Percentiles rank a stretch among this genome's conserved stretches.
These are phyloP conservation scores for Fusarium setosum DNA, from an alignment of 2,329 filamentous ascomycete species.

Conservation along the genomic window DNA sequence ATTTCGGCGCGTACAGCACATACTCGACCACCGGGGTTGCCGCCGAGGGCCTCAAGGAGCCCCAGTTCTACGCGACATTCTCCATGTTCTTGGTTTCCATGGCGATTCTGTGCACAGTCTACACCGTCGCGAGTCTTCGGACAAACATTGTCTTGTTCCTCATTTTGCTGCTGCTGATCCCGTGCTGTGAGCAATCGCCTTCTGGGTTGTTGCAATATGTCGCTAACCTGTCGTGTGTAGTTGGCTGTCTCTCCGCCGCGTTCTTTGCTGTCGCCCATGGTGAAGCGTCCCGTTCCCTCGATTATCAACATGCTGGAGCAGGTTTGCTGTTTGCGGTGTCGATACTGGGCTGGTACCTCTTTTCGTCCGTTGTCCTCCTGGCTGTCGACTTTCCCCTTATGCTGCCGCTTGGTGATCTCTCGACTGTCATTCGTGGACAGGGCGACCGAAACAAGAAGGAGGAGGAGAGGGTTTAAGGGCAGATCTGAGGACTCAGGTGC, in stretches of 20 bases:
- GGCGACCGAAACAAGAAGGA: conserved; percentile 2
- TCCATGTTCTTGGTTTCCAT: conserved; percentile 72
- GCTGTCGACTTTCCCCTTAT: conserved; percentile 62
- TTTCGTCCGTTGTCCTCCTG: conserved; percentile 59
- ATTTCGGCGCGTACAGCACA: conserved; percentile 56
- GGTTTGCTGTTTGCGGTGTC: conserved; percentile 39
- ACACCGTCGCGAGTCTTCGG: conserved; percentile 71
- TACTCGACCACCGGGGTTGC: conserved; percentile 47
- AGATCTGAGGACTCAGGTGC: too few species aligned
- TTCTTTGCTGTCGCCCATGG: conserved; percentile 44
- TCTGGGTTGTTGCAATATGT: not conserved
- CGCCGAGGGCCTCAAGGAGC: conserved; percentile 52
- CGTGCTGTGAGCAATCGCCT: conserved; percentile 42
- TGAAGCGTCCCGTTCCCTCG: conserved; percentile 18
- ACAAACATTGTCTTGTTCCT: conserved; percentile 73
- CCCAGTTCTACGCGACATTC: conserved; percentile 61
- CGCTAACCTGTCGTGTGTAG: conserved; percentile 19
- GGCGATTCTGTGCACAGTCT: conserved; percentile 70
- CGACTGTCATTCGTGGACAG: conserved; percentile 50
- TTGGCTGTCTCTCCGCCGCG: conserved; percentile 43
- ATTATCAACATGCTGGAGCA: conserved; percentile 43
- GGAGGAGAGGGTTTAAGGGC: conserved; percentile 14
- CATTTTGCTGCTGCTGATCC: conserved; percentile 68
- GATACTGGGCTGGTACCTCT: conserved; percentile 61
- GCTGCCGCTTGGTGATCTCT: conserved; percentile 63